Evolutionary conservation across 2,329 filamentous ascomycete genomes (phyloP).

Genomic region (Parafenestella ontariensis): DNA sequence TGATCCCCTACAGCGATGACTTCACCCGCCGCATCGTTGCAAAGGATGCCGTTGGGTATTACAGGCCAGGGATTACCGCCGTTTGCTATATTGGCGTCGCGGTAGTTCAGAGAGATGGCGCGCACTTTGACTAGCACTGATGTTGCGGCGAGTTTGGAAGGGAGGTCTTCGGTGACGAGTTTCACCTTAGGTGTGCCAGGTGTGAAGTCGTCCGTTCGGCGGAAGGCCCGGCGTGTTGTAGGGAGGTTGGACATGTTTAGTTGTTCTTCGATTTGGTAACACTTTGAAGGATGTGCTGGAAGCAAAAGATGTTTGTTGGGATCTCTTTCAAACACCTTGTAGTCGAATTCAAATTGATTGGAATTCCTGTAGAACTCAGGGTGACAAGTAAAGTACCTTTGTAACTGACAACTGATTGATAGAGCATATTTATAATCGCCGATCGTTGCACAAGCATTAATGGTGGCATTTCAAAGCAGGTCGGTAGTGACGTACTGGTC

Average conservation of each 20-base stretch:
- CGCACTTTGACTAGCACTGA: constrained; percentile 18
- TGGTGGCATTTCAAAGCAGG: background rate
- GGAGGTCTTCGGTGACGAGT: constrained; percentile 7
- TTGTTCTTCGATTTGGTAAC: too few species aligned
- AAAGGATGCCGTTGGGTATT: constrained; percentile 13
- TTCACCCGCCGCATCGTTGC: constrained; percentile 23
- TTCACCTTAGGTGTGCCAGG: constrained; percentile 6
- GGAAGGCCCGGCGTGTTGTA: constrained; percentile 9
- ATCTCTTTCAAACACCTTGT: too few species aligned
- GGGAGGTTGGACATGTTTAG: background rate
- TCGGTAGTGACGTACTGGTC: background rate
- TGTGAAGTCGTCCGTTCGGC: constrained; percentile 1
- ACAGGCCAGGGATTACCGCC: constrained; percentile 14
- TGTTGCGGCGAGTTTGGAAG: constrained; percentile 3
- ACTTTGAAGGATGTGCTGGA: too few species aligned
- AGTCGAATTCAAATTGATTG: too few species aligned
- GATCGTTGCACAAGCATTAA: background rate
- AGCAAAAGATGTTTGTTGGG: too few species aligned
- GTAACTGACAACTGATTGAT: background rate
- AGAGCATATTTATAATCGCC: background rate
- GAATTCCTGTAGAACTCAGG: too few species aligned
- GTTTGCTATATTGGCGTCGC: constrained; percentile 18
- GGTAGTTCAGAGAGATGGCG: constrained; percentile 26
- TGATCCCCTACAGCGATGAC: constrained; percentile 15
- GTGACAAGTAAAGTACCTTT: background rate